Evolutionary conservation across 352 stramenopile genomes (phyloP), one percentile per base, ranked within the genome.

Genomic region (Pythium biforme): DNA sequence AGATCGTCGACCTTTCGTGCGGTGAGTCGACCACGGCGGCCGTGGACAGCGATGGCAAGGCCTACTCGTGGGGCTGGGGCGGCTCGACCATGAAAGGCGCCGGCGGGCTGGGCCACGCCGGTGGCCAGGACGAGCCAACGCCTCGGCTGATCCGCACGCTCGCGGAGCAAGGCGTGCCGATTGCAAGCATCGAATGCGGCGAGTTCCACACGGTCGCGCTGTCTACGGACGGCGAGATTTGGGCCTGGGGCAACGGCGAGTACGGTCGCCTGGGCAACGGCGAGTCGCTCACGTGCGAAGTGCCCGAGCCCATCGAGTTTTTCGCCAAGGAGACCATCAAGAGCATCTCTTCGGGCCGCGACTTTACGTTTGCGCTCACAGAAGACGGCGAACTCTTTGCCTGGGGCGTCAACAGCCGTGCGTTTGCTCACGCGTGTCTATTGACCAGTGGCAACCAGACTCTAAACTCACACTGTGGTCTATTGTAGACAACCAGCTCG

Each of bases 341-440:
- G 33, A 57, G 67, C 9, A 95, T 97, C 53, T 74, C 88, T 12
- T 83, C 75, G n/a, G 92, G 92, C 7, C 80, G 88, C 19, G 90
- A 95, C 59, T 98, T 97, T 59, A 90, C 86, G 12, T 88, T 98
- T 48, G 89, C 88, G 15, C 63, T 97, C 41, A 92, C 82, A 0
- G 79, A 90, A 40, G 75, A 86, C 10, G 90, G 90, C 61, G 79
- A 93, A 52, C 71, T 98, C 19, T 97, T 92, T 59, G 88, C 81
- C 49, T 98, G 92, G 92, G 92, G 92, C 58, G 87, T 86, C 69
- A 98, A 98, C 75, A 96, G 94, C 66, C 80, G 83, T 93, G 83
- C 70, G 86, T 89, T 10, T 43, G 12, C n/a, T 14, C 6, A n/a
- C 17, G 6, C 51, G 25, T 37, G 15, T 45, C 27, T 45, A 62